Base-by-base conservation (phyloP, 2,329 filamentous ascomycete genomes). In the Chrysoporthe austroafricana region DNA sequence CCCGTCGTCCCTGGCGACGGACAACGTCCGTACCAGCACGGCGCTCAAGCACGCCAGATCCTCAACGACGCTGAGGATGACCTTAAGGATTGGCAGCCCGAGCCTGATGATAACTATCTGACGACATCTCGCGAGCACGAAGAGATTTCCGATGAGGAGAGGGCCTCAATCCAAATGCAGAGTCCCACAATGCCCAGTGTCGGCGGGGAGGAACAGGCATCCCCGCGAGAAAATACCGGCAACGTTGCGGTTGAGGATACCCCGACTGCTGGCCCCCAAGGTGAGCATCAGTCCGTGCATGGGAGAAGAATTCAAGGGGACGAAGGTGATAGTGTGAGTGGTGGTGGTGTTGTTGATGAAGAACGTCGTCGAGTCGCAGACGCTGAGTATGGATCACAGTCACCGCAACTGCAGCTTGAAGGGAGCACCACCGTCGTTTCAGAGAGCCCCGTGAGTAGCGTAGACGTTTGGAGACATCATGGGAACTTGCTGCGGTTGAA, bases 1-100 rank as follows among this genome's bases (percentile, higher is more conserved):
- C 93, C 96, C 0, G 88, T 97, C 42, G 91, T 97, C 0, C 95
- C 95, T 1, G 96, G 96, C 60, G 93, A 97, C 77, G 79, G 84
- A 18, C 89, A 91, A 62, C 83, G 85, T n/a, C 79, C 85, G 0
- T 98, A 96, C 76, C 83, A 87, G 46, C 81, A 90, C 67, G 83
- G 81, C 9, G 82, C 86, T 14, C 88, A 91, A 71, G 93, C 93
- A 2, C 89, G 93, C 64, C 91, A 96, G 77, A 88, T 98, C 58
- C 87, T 99, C 36, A 96, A 96, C 74, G 94, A 97, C 70, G 94
- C 94, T 54, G 96, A 99, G 79, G 90, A 93, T 64, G 93, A 97
- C 73, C 87, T 99, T 70, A 88, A 90, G 65, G 86, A 88, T 52
- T 98, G 95, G 93, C 82, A 81, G 66, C 81, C 82, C 4, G 81